A percentile compares a stretch with the other conserved stretches of the same genome.
phyloP scores from a whole-genome alignment of 768 basidiomycete species.

The Lactarius indigo region DNA sequence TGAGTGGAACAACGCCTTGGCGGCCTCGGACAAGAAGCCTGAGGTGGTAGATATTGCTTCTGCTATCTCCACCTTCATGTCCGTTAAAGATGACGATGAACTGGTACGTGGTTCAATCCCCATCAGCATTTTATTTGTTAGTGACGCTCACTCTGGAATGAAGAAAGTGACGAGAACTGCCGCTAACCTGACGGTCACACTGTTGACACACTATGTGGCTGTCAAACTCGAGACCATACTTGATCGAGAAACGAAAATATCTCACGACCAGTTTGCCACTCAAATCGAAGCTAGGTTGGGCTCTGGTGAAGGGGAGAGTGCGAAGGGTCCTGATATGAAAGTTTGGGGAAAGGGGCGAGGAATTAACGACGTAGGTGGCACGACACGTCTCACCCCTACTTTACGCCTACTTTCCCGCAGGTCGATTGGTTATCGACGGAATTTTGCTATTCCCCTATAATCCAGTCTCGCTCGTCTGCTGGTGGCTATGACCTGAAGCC shows the following conservation, averaged over 20 bases:
- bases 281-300: conserved; percentile 88
- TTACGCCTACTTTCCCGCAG: conserved; percentile 38
- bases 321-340: conserved; percentile 87
- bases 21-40: conserved; percentile 54
- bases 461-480: conserved; percentile 85
- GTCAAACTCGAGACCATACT: conserved; percentile 86
- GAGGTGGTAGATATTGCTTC: conserved; percentile 76
- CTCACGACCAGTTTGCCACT: conserved; percentile 80
- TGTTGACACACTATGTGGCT: conserved; percentile 82
- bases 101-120: conserved; percentile 49
- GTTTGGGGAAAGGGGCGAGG: conserved; percentile 81
- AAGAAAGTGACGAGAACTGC: conserved; percentile 80
- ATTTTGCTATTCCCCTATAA: conserved; percentile 93
- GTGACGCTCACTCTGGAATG: conserved; percentile 18
- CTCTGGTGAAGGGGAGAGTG: conserved; percentile 70
- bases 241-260: conserved; percentile 86
- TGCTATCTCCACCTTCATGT: conserved; percentile 74
- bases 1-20: conserved; percentile 76
- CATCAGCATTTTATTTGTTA: background rate
- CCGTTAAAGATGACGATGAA: conserved; percentile 89
- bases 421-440: conserved; percentile 89
- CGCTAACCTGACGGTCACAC: conserved; percentile 74
- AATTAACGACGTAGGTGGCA: conserved; percentile 61
- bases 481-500: conserved; percentile 86
- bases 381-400: conserved; percentile 7